Evolutionary conservation across 176 grass and related monocot species (phyloP), one percentile per base, ranked within the genome.

Genomic region (Saccharum officinarum): DNA sequence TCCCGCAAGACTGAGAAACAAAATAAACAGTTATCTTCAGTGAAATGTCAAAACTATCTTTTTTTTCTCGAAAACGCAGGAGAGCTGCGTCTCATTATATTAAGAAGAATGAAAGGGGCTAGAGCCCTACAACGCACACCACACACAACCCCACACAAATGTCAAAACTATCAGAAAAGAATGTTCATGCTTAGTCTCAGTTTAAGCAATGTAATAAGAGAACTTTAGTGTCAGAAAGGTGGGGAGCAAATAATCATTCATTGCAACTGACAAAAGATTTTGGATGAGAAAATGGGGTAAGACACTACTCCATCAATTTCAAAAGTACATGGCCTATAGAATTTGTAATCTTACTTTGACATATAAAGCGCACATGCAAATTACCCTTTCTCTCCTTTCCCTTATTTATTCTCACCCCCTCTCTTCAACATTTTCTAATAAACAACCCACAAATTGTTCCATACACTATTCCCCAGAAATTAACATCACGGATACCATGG

Each of bases 1-100:
- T 89, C 97, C 92, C 31, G 92, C 86, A 76, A 99, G 86, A 91
- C 97, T 96, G 84, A 41, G 41, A 87, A 82, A n/a, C 69, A 80
- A 39, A 79, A 34, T 47, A 20, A 74, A 73, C 14, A 78, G 82
- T 66, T 40, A 82, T 47, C 15, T 82, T 75, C 41, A 18, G 45
- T 5, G 0, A 30, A 70, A 61, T 45, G 59, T 61, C 42, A 54
- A 83, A 83, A 63, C 26, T 22, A 17, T 64, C 55, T n/a, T n/a
- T n/a, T n/a, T n/a, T n/a, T n/a, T n/a, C n/a, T n/a, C n/a, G n/a
- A n/a, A n/a, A n/a, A n/a, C n/a, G n/a, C n/a, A n/a, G n/a, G n/a
- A n/a, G n/a, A n/a, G n/a, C n/a, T n/a, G n/a, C n/a, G n/a, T n/a
- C n/a, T n/a, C n/a, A n/a, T n/a, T n/a, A n/a, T n/a, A n/a, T n/a